Evolutionary conservation across 192 early-diverging fungal genomes (phyloP), one percentile per base, ranked within the genome.

Genomic region (Phycomyces nitens): DNA sequence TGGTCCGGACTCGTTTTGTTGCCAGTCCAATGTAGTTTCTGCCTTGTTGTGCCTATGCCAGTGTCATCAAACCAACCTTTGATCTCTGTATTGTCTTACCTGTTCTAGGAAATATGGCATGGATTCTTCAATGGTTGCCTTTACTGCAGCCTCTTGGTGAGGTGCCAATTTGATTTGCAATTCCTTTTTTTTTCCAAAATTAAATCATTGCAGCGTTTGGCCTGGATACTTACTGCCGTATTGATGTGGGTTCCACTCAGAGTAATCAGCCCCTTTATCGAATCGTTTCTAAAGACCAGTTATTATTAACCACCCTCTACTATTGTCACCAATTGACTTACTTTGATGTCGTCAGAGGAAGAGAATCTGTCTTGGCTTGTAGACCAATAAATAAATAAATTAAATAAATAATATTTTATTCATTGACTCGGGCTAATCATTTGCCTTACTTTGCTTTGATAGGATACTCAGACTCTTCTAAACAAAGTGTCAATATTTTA

Each of bases 51-150:
- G 59, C 64, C 66, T 68, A 54, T 54, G n/a, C n/a, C n/a, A n/a
- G n/a, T n/a, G n/a, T n/a, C n/a, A n/a, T n/a, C n/a, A n/a, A n/a
- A n/a, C n/a, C n/a, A n/a, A n/a, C n/a, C n/a, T n/a, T n/a, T n/a
- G n/a, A n/a, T n/a, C n/a, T 22, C 24, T 49, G n/a, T 38, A 4
- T 39, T 34, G 10, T 34, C 20, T 26, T 60, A 69, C 67, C 58
- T 72, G 71, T 20, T 73, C 71, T 43, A 73, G 49, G 39, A 67
- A 62, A 39, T 73, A 73, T 18, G 71, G 71, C n/a, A 51, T 49
- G 29, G 42, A 21, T n/a, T 40, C 21, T 53, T 39, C 22, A 38
- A 73, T 73, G 22, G 54, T 29, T 7, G 61, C 61, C 15, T 67
- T 66, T 11, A 64, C 56, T 5, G 64, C 50, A 0, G 43, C 53